phyloP scores from a whole-genome alignment of 1,284 basidiomycete genomes.

The Moesziomyces sp. region DNA sequence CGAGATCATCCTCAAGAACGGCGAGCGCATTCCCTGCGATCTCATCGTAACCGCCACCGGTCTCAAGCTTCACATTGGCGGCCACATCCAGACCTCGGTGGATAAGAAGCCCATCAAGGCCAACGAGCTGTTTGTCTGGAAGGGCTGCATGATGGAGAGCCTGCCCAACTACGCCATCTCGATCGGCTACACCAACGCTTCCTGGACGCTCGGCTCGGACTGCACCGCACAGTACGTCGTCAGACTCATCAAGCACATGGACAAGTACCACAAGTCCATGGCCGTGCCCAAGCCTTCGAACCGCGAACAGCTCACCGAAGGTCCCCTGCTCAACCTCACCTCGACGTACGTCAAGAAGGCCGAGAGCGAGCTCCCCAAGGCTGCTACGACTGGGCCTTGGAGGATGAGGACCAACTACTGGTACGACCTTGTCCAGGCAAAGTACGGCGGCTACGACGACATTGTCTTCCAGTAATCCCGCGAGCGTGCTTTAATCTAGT shows the following conservation, averaged over 20 bases:
- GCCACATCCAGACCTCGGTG: slow-evolving; percentile 50
- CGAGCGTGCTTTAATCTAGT: neutral
- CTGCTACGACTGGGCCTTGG: slow-evolving; percentile 56
- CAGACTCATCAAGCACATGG: slow-evolving; percentile 54
- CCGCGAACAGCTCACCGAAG: slow-evolving; percentile 23
- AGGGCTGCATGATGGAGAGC: slow-evolving; percentile 64
- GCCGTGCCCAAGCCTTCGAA: slow-evolving; percentile 25
- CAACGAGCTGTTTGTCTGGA: slow-evolving; percentile 57
- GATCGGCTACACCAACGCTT: slow-evolving; percentile 66
- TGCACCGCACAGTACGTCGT: slow-evolving; percentile 58
- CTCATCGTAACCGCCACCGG: slow-evolving; percentile 67
- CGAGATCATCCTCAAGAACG: slow-evolving; percentile 59
- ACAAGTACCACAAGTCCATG: slow-evolving; percentile 47
- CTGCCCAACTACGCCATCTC: slow-evolving; percentile 60
- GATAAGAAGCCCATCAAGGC: slow-evolving; percentile 53
- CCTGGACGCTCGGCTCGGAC: slow-evolving; percentile 66
- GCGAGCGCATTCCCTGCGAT: slow-evolving; percentile 61
- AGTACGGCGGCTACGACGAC: slow-evolving; percentile 43
- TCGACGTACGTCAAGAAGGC: slow-evolving; percentile 65
- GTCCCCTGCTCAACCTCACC: slow-evolving; percentile 58
- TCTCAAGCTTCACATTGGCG: slow-evolving; percentile 60
- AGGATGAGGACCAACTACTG: slow-evolving; percentile 55
- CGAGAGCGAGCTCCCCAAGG: slow-evolving; percentile 53
- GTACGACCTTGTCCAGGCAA: slow-evolving; percentile 53
- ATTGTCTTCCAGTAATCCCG: slow-evolving; percentile 30